These are phyloP conservation scores for Rhytidiadelphus loreus DNA, from an alignment of 225 moss, liverwort and hornwort species.

Conservation along the genomic window DNA sequence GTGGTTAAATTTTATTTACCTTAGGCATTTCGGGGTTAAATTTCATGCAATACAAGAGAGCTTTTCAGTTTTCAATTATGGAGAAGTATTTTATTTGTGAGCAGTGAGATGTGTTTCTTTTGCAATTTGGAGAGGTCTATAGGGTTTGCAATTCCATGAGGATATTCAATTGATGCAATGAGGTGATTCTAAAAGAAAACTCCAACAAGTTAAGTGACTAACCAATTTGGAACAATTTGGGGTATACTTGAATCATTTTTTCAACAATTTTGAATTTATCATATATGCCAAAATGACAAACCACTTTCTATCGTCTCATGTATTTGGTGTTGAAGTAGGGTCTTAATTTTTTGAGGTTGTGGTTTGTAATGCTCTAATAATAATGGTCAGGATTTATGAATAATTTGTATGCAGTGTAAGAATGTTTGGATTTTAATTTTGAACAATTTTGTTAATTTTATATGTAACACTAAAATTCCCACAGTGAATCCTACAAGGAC, in stretches of 20 bases:
- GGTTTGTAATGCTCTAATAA: neutral
- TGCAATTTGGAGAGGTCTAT: neutral
- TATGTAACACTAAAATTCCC: neutral
- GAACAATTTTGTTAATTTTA: too few relatives aligned
- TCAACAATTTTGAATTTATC: neutral
- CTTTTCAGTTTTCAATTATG: neutral
- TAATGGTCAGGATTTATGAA: neutral
- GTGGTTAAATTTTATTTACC: too few relatives aligned
- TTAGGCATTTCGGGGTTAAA: too few relatives aligned
- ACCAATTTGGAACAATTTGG: neutral
- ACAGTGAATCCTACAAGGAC: rapidly evolving
- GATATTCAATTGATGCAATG: neutral
- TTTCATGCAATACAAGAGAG: neutral
- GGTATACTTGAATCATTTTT: neutral
- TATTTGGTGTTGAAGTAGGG: neutral
- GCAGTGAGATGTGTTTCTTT: neutral
- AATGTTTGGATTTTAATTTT: too few relatives aligned
- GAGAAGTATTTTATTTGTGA: neutral
- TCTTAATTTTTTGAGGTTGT: neutral
- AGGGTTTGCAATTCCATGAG: neutral
- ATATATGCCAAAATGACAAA: neutral
- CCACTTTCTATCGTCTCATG: rapidly evolving
- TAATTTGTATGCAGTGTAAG: too few relatives aligned
- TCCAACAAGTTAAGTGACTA: neutral
- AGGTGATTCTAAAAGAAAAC: neutral